Evolutionary conservation across 73 alveolate genomes (phyloP), one percentile per base, ranked within the genome.

Genomic region (Symbiodinium pilosum): DNA sequence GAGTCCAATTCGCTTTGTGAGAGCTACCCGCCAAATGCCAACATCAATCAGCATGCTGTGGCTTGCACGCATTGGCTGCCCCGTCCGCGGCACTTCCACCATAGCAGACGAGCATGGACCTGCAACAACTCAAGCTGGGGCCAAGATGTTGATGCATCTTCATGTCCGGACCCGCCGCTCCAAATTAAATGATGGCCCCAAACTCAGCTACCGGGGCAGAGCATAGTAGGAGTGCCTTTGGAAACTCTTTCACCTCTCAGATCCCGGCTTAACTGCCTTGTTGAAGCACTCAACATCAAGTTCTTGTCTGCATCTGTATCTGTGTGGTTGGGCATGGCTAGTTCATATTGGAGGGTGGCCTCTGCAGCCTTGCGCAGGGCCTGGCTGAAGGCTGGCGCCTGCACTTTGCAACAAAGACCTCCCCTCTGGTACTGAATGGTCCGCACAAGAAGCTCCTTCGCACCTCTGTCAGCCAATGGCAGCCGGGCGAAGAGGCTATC

Each of bases 321-420:
- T 9, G 21, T 47, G 59, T 6, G 59, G 59, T 47, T 47, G 21
- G 6, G 14, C 59, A 9, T 6, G 59, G 59, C 59, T 47, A 14
- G 59, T 47, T 47, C 59, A 6, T 14, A 24, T 64, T 64, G 1
- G 0, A 0, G 77, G 43, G 26, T 21, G 59, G 52, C 95, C 95
- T 88, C 43, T 7, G 87, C 86, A 30, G 51, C 95, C 30, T 88
- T 36, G 40, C 52, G 38, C 51, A 88, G 81, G 95, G 95, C 95
- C 51, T 88, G 71, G 54, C 71, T 88, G 86, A 88, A 88, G 87
- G 86, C 81, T 8, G 95, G 95, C 1, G 95, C 95, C 95, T 88
- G 81, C 16, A 34, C 6, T n/a, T n/a, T 47, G 59, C 36, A 56
- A 34, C 75, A 56, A 64, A n/a, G n/a, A n/a, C n/a, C n/a, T n/a